These are phyloP conservation scores for Neoascochyta sp. DNA, from an alignment of 2,329 filamentous ascomycete genomes.

Conservation along the genomic window DNA sequence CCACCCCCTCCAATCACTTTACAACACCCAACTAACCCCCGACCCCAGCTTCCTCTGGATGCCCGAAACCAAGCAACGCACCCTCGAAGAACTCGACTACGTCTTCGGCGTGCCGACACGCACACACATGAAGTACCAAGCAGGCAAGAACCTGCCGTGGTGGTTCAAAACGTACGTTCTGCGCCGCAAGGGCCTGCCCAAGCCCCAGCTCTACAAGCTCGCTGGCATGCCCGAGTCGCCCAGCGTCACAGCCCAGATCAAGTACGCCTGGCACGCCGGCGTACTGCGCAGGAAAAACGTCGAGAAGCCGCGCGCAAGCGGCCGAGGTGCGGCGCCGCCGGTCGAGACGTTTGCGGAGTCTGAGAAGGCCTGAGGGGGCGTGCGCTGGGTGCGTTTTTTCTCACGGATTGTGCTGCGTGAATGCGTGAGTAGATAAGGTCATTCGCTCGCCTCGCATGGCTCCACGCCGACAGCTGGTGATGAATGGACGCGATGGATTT, in stretches of 20 bases:
- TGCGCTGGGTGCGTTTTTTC: too few relatives aligned
- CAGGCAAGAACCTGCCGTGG: constrained; percentile 38
- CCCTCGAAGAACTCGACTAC: constrained; percentile 50
- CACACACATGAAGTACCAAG: constrained; percentile 40
- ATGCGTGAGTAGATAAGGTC: too few relatives aligned
- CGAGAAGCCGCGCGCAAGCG: constrained; percentile 13
- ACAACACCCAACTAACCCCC: too few relatives aligned
- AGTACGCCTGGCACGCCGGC: constrained; percentile 18
- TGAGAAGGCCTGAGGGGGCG: too few relatives aligned
- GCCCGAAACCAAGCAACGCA: constrained; percentile 48
- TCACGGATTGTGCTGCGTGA: too few relatives aligned
- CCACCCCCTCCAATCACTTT: too few relatives aligned
- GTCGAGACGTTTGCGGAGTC: constrained; percentile 9
- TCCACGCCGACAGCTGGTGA: too few relatives aligned
- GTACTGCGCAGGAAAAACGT: constrained; percentile 18
- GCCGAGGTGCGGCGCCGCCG: constrained; percentile 6
- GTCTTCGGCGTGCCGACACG: constrained; percentile 48
- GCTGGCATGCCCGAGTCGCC: constrained; percentile 17
- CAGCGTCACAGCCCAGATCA: constrained; percentile 17
- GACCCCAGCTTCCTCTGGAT: constrained; percentile 54
- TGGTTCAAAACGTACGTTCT: constrained; percentile 46
- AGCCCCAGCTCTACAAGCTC: constrained; percentile 41
- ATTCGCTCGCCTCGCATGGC: too few relatives aligned
- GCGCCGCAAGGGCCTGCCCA: constrained; percentile 34
- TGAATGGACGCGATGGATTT: too few relatives aligned